Conservation (phyloP, 1,284 basidiomycete species). For the Blastosporella zonata region DNA sequence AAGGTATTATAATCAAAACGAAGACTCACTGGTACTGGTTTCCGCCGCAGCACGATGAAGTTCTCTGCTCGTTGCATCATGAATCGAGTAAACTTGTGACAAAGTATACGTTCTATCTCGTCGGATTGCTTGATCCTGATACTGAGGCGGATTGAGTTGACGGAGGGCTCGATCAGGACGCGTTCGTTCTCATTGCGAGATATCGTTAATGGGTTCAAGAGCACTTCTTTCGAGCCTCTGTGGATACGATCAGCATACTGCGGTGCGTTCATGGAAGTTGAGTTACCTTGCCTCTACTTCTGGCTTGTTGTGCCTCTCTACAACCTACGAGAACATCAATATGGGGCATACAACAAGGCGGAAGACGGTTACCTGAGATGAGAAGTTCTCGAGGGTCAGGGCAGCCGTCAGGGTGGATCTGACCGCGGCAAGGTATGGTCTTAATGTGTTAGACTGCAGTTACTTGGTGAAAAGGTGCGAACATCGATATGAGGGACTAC, state of each 20-base stretch:
- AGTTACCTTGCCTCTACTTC: slow-evolving; percentile 85
- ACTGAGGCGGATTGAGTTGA: slow-evolving; percentile 95
- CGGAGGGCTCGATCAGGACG: slow-evolving; percentile 93
- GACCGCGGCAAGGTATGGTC: slow-evolving; percentile 96
- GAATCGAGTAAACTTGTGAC: slow-evolving; percentile 99
- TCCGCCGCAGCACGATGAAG: slow-evolving; percentile 94
- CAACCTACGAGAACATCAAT: slow-evolving; percentile 55
- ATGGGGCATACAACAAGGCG: slow-evolving; percentile 5
- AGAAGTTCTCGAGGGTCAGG: slow-evolving; percentile 95
- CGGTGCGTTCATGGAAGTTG: slow-evolving; percentile 1
- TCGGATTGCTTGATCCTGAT: slow-evolving; percentile 99
- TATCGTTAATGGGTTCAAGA: slow-evolving; percentile 90
- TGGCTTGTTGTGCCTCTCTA: slow-evolving; percentile 95
- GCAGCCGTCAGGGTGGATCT: slow-evolving; percentile 96
- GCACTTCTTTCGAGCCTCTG: slow-evolving; percentile 89
- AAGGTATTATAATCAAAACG: slow-evolving; percentile 1
- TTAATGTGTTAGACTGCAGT: slow-evolving; percentile 71
- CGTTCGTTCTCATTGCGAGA: slow-evolving; percentile 96
- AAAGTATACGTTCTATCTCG: slow-evolving; percentile 96
- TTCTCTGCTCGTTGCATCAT: slow-evolving; percentile 98
- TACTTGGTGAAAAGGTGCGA: slow-evolving; percentile 8
- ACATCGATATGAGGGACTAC: slow-evolving; percentile 18
- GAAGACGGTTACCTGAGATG: slow-evolving; percentile 73
- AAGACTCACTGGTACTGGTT: slow-evolving; percentile 76
- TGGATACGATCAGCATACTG: slow-evolving; percentile 10